These are phyloP conservation scores for Dianthus caryophyllus DNA, from an alignment of 148 eudicot species.

Conservation along the genomic window DNA sequence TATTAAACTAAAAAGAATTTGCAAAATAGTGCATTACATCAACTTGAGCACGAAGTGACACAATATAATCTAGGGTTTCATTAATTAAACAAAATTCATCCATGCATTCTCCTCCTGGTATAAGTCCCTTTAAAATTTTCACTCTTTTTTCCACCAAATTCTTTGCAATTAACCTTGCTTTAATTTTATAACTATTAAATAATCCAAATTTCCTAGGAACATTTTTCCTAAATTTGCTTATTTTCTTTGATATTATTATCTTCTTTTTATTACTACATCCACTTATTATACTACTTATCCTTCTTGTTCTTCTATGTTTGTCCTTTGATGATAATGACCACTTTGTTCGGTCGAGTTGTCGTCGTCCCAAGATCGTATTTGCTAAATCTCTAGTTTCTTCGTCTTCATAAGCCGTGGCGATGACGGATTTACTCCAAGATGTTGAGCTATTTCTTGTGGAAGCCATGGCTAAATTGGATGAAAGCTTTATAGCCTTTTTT, in stretches of 20 bases:
- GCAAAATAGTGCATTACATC: slow-evolving; percentile 67
- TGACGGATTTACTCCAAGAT: slow-evolving; percentile 57
- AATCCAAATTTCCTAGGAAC: slow-evolving; percentile 17
- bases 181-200: slow-evolving; percentile 19
- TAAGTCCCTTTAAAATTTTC: slow-evolving; percentile 48
- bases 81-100: slow-evolving; percentile 48
- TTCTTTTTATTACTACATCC: slow-evolving; percentile 1
- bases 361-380: slow-evolving; percentile 16
- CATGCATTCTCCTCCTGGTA: slow-evolving; percentile 72
- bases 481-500: slow-evolving; percentile 61
- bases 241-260: slow-evolving; percentile 7
- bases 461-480: slow-evolving; percentile 76
- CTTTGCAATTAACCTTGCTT: slow-evolving; percentile 39
- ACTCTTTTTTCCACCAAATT: slow-evolving; percentile 58
- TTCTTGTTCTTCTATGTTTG: neutral
- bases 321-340: neutral
- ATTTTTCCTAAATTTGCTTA: neutral
- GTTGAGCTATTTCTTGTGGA: slow-evolving; percentile 36
- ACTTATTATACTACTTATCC: neutral
- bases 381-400: slow-evolving; percentile 7
- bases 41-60: slow-evolving; percentile 58
- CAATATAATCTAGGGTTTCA: slow-evolving; percentile 76
- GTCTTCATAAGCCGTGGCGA: slow-evolving; percentile 33
- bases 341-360: neutral
- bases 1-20: slow-evolving; percentile 24